Conservation (phyloP, 2,329 filamentous ascomycete species). For the Aspergillus fumigatiaffinis region DNA sequence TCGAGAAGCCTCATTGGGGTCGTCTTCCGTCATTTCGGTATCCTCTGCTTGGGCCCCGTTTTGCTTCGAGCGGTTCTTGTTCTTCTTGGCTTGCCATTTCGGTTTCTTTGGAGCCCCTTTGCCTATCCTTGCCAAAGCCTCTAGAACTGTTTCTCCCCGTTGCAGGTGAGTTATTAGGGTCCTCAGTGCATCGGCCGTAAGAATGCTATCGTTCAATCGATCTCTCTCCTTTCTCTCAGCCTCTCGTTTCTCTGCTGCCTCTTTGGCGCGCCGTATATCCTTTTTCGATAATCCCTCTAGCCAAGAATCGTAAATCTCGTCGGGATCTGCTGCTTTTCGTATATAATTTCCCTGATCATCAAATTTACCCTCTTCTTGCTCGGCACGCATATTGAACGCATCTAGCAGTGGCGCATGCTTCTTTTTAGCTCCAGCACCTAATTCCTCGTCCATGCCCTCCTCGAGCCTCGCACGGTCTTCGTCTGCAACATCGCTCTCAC, state of each 20-base stretch:
- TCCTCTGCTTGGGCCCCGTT: conserved; percentile 39
- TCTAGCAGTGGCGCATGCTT: conserved; percentile 90
- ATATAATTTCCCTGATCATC: conserved; percentile 90
- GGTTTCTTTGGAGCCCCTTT: conserved; percentile 58
- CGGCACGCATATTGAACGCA: conserved; percentile 87
- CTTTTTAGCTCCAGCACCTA: conserved; percentile 87
- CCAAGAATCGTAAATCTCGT: conserved; percentile 89
- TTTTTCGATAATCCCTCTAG: conserved; percentile 89
- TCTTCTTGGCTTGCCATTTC: conserved; percentile 60
- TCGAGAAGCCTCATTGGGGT: conserved; percentile 65
- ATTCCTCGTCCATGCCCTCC: conserved; percentile 77
- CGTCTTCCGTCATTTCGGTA: conserved; percentile 71
- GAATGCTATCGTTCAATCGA: conserved; percentile 67
- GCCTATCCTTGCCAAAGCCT: conserved; percentile 78
- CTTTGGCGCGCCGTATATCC: conserved; percentile 82
- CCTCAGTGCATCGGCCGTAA: conserved; percentile 69
- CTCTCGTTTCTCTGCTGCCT: conserved; percentile 81
- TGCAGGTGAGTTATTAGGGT: conserved; percentile 71
- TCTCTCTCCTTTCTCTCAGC: conserved; percentile 68
- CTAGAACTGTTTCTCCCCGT: conserved; percentile 77
- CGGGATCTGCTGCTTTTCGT: conserved; percentile 80
- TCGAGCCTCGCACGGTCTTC: conserved; percentile 67
- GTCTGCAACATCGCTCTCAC: conserved; percentile 60
- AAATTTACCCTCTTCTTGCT: conserved; percentile 89
- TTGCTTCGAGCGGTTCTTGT: conserved; percentile 46